These are phyloP conservation scores for Phytophthora hybrid DNA, from an alignment of 352 stramenopile species.

Conservation along the genomic window DNA sequence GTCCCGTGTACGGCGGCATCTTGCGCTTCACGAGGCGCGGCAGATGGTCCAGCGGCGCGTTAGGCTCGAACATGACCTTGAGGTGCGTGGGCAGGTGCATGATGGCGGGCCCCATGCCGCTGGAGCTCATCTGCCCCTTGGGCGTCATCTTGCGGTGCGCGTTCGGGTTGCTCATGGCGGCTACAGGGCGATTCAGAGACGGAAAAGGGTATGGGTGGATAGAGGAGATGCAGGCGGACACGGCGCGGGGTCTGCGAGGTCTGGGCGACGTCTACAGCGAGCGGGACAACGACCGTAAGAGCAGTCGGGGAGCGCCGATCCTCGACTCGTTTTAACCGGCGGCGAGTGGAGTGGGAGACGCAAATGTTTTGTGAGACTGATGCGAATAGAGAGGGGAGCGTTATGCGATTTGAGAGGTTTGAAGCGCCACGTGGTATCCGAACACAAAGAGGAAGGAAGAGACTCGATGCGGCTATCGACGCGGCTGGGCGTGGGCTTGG, in stretches of 20 bases:
- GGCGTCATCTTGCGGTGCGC: conserved; percentile 90
- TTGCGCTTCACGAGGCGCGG: conserved; percentile 85
- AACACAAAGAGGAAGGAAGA: not conserved
- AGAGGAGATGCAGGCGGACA: conserved; percentile 7
- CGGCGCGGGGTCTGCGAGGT: not conserved
- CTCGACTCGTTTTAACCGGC: not conserved
- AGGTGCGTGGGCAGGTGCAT: conserved; percentile 81
- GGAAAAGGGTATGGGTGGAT: not conserved
- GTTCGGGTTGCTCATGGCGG: conserved; percentile 61
- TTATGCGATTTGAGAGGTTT: conserved; percentile 12
- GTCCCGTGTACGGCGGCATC: conserved; percentile 82
- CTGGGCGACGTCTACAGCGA: not conserved
- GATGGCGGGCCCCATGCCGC: conserved; percentile 87
- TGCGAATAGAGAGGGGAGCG: conserved; percentile 13
- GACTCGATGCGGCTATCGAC: conserved; percentile 26
- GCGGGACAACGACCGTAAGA: not conserved
- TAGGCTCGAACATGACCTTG: conserved; percentile 86
- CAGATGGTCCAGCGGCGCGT: conserved; percentile 75
- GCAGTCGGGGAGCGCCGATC: conserved; percentile 12
- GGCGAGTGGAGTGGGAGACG: conserved; percentile 26
- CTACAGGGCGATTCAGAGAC: not conserved
- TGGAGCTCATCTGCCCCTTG: conserved; percentile 90
- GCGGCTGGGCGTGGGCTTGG: conserved; percentile 29
- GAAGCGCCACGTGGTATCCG: not conserved
- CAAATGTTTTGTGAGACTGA: conserved; percentile 6